A percentile compares a stretch with the other conserved stretches of the same genome.
These are phyloP conservation scores for Waltergamsia citrina DNA, from an alignment of 2,329 filamentous ascomycete genomes.

Conservation along the genomic window DNA sequence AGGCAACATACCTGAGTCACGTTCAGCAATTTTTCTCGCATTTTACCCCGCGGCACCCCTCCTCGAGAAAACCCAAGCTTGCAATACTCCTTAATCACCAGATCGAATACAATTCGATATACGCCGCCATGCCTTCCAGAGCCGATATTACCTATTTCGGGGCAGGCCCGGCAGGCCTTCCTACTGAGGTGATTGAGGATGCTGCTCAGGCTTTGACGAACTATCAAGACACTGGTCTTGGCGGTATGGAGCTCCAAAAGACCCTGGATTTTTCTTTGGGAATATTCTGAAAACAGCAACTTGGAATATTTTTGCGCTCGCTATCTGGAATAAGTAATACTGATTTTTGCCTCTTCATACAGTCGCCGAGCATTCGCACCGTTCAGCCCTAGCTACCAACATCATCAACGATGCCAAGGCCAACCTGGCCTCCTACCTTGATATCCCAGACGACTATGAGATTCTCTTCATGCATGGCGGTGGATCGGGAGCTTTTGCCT, in stretches of 20 bases:
- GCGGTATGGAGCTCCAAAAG: no score
- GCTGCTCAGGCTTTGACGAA: constrained; percentile 73
- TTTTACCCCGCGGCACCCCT: no score
- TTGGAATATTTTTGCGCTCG: no score
- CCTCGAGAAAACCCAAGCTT: no score
- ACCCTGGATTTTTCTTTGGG: no score
- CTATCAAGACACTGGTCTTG: constrained; percentile 72
- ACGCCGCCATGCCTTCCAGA: constrained; percentile 67
- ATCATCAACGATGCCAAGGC: constrained; percentile 75
- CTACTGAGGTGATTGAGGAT: constrained; percentile 68
- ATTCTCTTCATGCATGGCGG: constrained; percentile 83
- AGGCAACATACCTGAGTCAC: no score
- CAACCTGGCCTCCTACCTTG: constrained; percentile 62
- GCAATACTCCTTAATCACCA: no score
- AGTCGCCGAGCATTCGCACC: constrained; percentile 87
- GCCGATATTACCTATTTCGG: constrained; percentile 79
- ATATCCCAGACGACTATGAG: constrained; percentile 81
- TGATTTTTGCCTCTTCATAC: no score
- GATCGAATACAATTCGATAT: no score
- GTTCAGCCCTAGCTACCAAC: constrained; percentile 65
- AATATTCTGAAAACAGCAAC: no score
- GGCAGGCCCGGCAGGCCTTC: constrained; percentile 80
- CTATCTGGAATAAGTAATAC: no score
- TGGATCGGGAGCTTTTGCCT: constrained; percentile 77
- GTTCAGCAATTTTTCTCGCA: no score